These are phyloP conservation scores for Aspergillus sp. DNA, from an alignment of 2,329 filamentous ascomycete species.

Conservation along the genomic window DNA sequence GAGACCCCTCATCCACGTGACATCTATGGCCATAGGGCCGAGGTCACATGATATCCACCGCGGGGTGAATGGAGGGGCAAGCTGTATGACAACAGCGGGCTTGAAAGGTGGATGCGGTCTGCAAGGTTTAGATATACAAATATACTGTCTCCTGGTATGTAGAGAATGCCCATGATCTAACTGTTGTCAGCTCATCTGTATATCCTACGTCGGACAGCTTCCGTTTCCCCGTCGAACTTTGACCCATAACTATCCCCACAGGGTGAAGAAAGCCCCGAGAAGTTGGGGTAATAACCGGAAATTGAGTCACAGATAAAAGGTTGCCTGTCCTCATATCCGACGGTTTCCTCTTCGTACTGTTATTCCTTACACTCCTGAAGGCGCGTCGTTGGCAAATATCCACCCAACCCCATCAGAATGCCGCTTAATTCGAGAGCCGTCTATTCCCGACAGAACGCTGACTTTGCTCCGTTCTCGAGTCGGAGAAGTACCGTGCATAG, in stretches of 20 bases:
- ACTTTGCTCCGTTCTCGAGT: slow-evolving; percentile 55
- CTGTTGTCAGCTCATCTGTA: neutral
- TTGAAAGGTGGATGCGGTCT: neutral
- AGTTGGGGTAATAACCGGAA: neutral
- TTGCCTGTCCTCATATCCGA: neutral
- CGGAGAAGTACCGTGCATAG: slow-evolving; percentile 91
- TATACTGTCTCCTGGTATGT: no score
- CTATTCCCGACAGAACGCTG: slow-evolving; percentile 49
- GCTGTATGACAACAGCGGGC: neutral
- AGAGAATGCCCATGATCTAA: no score
- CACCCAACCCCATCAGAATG: slow-evolving; percentile 33
- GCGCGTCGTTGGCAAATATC: neutral
- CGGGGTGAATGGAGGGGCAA: neutral
- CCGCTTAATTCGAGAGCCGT: slow-evolving; percentile 51
- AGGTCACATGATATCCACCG: neutral
- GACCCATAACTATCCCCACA: neutral
- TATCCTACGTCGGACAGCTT: neutral
- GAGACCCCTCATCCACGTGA: slow-evolving; percentile 3
- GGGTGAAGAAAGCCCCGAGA: neutral
- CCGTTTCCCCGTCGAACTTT: neutral
- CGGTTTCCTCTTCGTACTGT: neutral
- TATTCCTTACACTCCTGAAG: neutral
- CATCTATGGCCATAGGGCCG: neutral
- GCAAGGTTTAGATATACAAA: no score
- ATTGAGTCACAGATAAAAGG: neutral